phyloP scores from a whole-genome alignment of 495 filamentous ascomycete species.

The Parachaetomium inaequale region DNA sequence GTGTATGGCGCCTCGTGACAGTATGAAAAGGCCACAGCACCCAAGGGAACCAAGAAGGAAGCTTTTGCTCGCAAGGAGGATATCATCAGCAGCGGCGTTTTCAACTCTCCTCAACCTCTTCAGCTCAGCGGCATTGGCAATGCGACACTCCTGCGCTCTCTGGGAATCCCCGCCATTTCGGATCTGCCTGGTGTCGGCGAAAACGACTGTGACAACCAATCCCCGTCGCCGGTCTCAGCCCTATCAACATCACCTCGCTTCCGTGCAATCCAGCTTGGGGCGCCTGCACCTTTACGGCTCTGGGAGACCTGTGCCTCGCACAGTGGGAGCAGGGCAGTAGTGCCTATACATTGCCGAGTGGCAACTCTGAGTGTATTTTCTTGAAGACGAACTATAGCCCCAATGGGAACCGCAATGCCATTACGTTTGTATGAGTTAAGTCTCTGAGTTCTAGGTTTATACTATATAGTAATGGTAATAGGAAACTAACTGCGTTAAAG shows the following conservation, averaged over 20 bases:
- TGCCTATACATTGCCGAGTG: not conserved
- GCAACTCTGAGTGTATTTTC: slow-evolving; percentile 5
- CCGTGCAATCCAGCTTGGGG: slow-evolving; percentile 18
- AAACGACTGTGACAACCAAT: slow-evolving; percentile 54
- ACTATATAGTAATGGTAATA: too few species aligned
- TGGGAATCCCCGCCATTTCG: slow-evolving; percentile 45
- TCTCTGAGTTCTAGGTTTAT: not conserved
- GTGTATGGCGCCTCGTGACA: slow-evolving; percentile 37
- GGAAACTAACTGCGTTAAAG: too few species aligned
- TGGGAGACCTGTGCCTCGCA: slow-evolving; percentile 22
- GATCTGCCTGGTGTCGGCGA: slow-evolving; percentile 54
- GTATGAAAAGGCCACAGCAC: slow-evolving; percentile 28
- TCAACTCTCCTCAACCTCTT: slow-evolving; percentile 56
- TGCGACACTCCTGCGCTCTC: slow-evolving; percentile 43
- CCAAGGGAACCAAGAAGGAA: slow-evolving; percentile 25
- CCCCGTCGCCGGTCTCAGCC: slow-evolving; percentile 26
- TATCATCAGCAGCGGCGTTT: slow-evolving; percentile 52
- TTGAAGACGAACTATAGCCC: slow-evolving; percentile 13
- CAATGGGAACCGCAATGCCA: slow-evolving; percentile 5
- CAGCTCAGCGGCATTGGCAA: slow-evolving; percentile 56
- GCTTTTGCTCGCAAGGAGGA: slow-evolving; percentile 42
- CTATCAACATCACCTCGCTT: slow-evolving; percentile 10
- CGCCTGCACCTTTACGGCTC: slow-evolving; percentile 24
- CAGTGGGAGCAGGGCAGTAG: slow-evolving; percentile 8
- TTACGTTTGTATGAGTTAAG: not conserved